Evolutionary conservation across 805 yeast species (phyloP).

Genomic region (Jamesozyma piceae): DNA sequence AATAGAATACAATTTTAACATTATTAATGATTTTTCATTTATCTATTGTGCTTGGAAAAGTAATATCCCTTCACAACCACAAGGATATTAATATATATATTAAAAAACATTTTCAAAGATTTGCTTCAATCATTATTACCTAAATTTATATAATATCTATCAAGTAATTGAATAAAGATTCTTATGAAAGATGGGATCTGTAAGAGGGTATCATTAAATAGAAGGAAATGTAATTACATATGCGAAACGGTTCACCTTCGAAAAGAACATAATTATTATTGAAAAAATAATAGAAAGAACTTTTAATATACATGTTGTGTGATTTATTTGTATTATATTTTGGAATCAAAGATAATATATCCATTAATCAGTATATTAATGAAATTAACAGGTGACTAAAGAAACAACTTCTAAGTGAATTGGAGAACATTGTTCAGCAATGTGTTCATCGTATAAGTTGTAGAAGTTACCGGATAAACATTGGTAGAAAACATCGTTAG

Average conservation of each 20-base stretch:
- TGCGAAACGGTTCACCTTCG: background rate
- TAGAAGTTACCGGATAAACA: conserved; percentile 57
- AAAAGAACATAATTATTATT: background rate
- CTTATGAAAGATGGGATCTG: background rate
- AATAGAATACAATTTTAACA: background rate
- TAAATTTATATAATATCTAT: background rate
- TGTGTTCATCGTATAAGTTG: conserved; percentile 51
- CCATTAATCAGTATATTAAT: background rate
- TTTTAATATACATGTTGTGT: background rate
- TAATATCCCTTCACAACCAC: no score
- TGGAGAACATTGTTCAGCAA: conserved; percentile 48
- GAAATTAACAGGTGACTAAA: conserved; percentile 38
- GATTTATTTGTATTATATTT: background rate
- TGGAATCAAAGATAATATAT: background rate
- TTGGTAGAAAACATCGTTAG: conserved; percentile 48
- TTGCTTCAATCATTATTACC: background rate
- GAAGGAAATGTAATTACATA: background rate
- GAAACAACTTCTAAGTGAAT: conserved; percentile 44
- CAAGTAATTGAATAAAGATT: background rate
- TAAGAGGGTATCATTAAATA: background rate
- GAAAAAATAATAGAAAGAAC: background rate
- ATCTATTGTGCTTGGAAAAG: background rate
- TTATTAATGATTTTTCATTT: background rate
- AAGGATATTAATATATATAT: background rate
- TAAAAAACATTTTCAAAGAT: background rate